Conservation (phyloP, 1,284 basidiomycete genomes). For the Cutaneotrichosporon dermatis region DNA sequence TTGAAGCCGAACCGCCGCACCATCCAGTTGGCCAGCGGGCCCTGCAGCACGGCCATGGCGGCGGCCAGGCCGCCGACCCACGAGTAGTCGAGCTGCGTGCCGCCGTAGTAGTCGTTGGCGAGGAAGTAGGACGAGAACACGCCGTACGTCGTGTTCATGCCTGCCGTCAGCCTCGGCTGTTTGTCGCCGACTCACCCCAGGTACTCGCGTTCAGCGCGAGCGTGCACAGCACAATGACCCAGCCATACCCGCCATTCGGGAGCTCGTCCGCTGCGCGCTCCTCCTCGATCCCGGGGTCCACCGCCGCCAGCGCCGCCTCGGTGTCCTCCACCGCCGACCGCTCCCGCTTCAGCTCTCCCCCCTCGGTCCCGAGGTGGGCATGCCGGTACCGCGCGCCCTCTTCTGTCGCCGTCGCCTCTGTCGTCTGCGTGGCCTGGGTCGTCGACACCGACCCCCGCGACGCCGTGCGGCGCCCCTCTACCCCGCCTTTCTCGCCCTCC, state of each 20-base stretch:
- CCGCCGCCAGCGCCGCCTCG: background rate
- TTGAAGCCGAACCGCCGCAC: slow-evolving; percentile 40
- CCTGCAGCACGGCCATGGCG: slow-evolving; percentile 39
- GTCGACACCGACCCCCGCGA: no score
- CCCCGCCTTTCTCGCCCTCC: no score
- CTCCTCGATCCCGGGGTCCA: background rate
- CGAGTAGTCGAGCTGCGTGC: slow-evolving; percentile 48
- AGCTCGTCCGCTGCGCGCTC: slow-evolving; percentile 6
- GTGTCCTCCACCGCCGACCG: background rate
- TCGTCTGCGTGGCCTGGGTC: no score
- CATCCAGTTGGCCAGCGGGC: slow-evolving; percentile 47
- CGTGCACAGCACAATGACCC: slow-evolving; percentile 46
- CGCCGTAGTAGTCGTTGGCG: slow-evolving; percentile 47
- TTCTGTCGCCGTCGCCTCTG: no score
- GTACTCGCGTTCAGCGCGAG: slow-evolving; percentile 38
- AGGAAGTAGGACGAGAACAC: slow-evolving; percentile 51
- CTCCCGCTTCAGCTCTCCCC: background rate
- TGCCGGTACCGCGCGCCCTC: background rate
- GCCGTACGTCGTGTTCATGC: slow-evolving; percentile 50
- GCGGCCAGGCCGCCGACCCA: slow-evolving; percentile 50
- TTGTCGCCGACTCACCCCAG: slow-evolving; percentile 28
- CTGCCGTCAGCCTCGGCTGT: slow-evolving; percentile 19
- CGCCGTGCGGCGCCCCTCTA: no score
- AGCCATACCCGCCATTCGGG: slow-evolving; percentile 46
- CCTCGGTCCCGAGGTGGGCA: background rate